Evolutionary conservation across 768 basidiomycete genomes (phyloP).

Genomic region (Cystofilobasidium ferigula): DNA sequence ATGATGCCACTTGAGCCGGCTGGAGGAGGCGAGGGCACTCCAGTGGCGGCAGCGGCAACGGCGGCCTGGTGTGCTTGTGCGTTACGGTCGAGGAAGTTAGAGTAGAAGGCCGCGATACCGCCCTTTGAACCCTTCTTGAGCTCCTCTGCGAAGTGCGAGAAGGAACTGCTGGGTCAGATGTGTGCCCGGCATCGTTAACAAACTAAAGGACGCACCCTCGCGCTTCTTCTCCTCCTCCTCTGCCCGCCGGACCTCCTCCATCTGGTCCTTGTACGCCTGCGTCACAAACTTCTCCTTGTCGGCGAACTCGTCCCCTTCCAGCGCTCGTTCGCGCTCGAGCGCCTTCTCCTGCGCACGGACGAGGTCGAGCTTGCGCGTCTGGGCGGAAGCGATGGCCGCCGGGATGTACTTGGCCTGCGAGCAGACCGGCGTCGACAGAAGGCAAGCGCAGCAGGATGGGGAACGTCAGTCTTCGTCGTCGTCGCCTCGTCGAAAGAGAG

Average conservation of each 20-base stretch:
- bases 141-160: neutral
- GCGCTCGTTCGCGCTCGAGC: slow-evolving; percentile 82
- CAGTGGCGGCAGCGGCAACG: slow-evolving; percentile 53
- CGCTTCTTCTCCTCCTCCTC: slow-evolving; percentile 83
- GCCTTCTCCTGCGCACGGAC: slow-evolving; percentile 95
- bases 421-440: slow-evolving; percentile 11
- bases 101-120: slow-evolving; percentile 79
- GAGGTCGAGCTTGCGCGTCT: slow-evolving; percentile 77
- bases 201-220: slow-evolving; percentile 63
- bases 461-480: too few relatives aligned
- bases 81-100: slow-evolving; percentile 39
- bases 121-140: slow-evolving; percentile 49
- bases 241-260: slow-evolving; percentile 76
- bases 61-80: slow-evolving; percentile 60
- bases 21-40: slow-evolving; percentile 25
- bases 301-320: slow-evolving; percentile 82
- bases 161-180: neutral
- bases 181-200: too few relatives aligned
- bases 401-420: slow-evolving; percentile 94
- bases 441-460: neutral
- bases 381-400: slow-evolving; percentile 63
- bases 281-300: slow-evolving; percentile 98
- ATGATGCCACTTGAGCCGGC: slow-evolving; percentile 26
- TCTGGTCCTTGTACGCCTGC: slow-evolving; percentile 90
- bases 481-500: neutral